These are phyloP conservation scores for Zychaea mexicana DNA, from an alignment of 371 early-diverging fungal species.

Conservation along the genomic window DNA sequence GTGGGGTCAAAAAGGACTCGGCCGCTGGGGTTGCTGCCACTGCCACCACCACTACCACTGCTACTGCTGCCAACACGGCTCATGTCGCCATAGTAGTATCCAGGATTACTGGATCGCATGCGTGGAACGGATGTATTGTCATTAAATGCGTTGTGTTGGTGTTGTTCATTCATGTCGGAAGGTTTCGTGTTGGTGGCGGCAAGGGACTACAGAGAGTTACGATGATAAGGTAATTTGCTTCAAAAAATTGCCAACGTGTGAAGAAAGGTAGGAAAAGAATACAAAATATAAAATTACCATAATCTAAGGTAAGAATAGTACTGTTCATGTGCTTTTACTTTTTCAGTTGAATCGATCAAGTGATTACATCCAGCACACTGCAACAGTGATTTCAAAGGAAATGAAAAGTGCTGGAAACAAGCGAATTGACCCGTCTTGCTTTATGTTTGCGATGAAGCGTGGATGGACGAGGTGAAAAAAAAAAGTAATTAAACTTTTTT, in stretches of 20 bases:
- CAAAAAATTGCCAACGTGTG: no score
- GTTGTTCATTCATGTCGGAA: conserved; percentile 14
- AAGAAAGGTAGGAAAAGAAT: background rate
- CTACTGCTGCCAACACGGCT: background rate
- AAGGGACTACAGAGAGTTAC: conserved; percentile 1
- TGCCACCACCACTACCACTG: background rate
- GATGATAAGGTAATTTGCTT: background rate
- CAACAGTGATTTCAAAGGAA: background rate
- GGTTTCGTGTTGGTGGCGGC: conserved; percentile 8
- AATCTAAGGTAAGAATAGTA: conserved; percentile 2
- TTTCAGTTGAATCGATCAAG: background rate
- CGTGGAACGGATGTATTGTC: conserved; percentile 4
- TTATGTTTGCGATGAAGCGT: no score
- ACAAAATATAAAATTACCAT: background rate
- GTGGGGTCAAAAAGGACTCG: background rate
- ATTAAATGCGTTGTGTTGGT: conserved; percentile 2
- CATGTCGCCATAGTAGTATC: background rate
- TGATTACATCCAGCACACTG: conserved; percentile 5
- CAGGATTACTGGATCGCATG: background rate
- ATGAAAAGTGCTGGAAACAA: background rate
- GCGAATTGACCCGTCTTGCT: background rate
- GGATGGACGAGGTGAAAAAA: no score
- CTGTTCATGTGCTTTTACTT: background rate
- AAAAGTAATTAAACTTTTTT: no score
- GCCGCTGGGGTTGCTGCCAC: background rate